Conservation (phyloP, 2,329 filamentous ascomycete genomes). For the Zarea fungicola region DNA sequence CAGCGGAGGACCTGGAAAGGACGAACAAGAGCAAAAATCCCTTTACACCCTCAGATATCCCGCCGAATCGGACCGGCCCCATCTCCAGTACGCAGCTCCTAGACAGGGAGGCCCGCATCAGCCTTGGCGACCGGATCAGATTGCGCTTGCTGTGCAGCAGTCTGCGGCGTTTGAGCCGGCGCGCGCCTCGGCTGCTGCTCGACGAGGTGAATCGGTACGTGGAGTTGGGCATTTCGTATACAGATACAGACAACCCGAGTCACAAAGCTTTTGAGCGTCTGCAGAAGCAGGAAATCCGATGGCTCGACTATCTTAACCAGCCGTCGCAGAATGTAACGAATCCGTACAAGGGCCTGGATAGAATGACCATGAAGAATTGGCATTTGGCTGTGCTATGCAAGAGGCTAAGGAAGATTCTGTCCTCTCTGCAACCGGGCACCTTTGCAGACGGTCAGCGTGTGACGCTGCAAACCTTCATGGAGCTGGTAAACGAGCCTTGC, state of each 20-base stretch:
- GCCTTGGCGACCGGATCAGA: constrained; percentile 17
- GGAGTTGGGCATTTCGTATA: constrained; percentile 9
- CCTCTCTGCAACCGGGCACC: not conserved
- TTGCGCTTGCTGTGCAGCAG: constrained; percentile 18
- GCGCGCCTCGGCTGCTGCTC: constrained; percentile 26
- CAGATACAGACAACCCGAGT: not conserved
- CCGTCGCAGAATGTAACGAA: constrained; percentile 14
- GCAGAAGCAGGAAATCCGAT: constrained; percentile 24
- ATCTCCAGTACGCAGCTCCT: not conserved
- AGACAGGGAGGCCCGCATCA: not conserved
- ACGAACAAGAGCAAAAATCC: not conserved
- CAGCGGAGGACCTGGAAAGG: not conserved
- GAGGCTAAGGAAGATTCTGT: not conserved
- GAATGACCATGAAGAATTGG: not conserved
- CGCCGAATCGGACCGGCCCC: not conserved
- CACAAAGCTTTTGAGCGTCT: not conserved
- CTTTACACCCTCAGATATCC: not conserved
- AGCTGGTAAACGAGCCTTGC: constrained; percentile 20
- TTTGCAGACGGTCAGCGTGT: not conserved
- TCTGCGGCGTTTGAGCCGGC: constrained; percentile 19
- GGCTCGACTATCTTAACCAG: constrained; percentile 26
- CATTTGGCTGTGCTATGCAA: not conserved
- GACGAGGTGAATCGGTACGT: constrained; percentile 17
- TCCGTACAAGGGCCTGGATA: not conserved
- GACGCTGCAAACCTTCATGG: constrained; percentile 18